Base-by-base conservation (phyloP, 2,329 filamentous ascomycete genomes). In the Fonsecaea monophora region DNA sequence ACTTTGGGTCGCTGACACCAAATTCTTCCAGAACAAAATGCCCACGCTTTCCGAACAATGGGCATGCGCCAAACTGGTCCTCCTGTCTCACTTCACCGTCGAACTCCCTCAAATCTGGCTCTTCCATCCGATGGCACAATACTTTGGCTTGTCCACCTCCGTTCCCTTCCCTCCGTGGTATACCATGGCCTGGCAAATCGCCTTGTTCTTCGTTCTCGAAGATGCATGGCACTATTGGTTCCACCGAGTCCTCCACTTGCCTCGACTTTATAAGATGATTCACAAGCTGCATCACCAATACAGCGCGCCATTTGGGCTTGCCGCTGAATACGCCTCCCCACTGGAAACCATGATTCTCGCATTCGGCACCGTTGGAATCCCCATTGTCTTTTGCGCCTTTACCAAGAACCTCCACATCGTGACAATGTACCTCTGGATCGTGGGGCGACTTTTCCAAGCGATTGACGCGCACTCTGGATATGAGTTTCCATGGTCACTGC, bases 221-320 rank as follows among this genome's bases (percentile, higher is more conserved):
- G 95, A 99, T 80, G 84, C 94, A 72, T 99, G 95, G 95, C 95
- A 99, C 82, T 99, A 99, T 86, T 98, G 94, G 89, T 89, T 88
- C 73, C 95, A 99, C 83, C 92, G 95, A 74, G 87, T 87, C 53
- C 88, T 99, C 82, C 95, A 99, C 85, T 96, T 92, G 84, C 94
- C 92, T 25, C 92, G 93, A 45, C 89, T 99, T 5, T 99, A 99
- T 88, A 96, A 93, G 84, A 87, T 89, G 76, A 92, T 99, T 75
- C 95, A 99, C 87, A 99, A 99, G 85, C 94, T 99, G 74, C 95
- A 99, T 83, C 95, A 99, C 84, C 94, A 95, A 76, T 99, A 99
- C 84, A 97, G 93, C 42, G 95, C 95, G 12, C 95, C 95, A 18
- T 99, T 99, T 77, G 95, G 95, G 73, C 85, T 99, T 61, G 94